These are phyloP conservation scores for Amylocystis lapponica DNA, from an alignment of 768 basidiomycete genomes.

Conservation along the genomic window DNA sequence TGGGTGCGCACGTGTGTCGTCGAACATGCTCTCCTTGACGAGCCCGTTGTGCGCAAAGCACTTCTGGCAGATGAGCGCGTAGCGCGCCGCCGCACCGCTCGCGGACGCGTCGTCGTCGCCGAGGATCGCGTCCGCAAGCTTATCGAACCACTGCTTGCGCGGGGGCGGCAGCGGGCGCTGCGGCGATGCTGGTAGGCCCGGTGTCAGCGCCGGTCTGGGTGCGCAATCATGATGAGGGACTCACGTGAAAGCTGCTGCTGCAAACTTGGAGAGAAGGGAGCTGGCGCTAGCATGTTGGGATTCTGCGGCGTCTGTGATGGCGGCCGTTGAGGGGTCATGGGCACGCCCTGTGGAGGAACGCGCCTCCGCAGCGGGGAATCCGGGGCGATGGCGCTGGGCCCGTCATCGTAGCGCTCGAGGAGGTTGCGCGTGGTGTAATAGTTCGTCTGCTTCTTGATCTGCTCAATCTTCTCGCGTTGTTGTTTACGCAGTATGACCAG, in stretches of 20 bases:
- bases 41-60: conserved; percentile 89
- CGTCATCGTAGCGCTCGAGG: conserved; percentile 84
- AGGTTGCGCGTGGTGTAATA: conserved; percentile 90
- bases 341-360: conserved; percentile 26
- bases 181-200: conserved; percentile 28
- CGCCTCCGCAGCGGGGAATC: conserved; percentile 36
- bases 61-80: conserved; percentile 83
- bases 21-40: conserved; percentile 76
- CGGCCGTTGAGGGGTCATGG: conserved; percentile 23
- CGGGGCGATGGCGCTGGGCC: conserved; percentile 29
- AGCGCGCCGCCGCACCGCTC: conserved; percentile 41
- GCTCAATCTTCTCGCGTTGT: conserved; percentile 84
- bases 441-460: conserved; percentile 97
- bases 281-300: conserved; percentile 8
- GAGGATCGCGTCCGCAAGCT: conserved; percentile 78
- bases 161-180: conserved; percentile 42
- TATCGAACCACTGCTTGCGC: conserved; percentile 81
- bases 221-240: conserved; percentile 7
- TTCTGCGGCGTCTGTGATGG: conserved; percentile 20
- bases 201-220: background rate
- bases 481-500: conserved; percentile 67
- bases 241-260: conserved; percentile 35
- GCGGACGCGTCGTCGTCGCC: conserved; percentile 64
- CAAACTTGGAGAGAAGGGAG: conserved; percentile 20
- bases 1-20: conserved; percentile 67